Evolutionary conservation across 148 eudicot genomes (phyloP).

Genomic region (Vaccinium corymbosum): DNA sequence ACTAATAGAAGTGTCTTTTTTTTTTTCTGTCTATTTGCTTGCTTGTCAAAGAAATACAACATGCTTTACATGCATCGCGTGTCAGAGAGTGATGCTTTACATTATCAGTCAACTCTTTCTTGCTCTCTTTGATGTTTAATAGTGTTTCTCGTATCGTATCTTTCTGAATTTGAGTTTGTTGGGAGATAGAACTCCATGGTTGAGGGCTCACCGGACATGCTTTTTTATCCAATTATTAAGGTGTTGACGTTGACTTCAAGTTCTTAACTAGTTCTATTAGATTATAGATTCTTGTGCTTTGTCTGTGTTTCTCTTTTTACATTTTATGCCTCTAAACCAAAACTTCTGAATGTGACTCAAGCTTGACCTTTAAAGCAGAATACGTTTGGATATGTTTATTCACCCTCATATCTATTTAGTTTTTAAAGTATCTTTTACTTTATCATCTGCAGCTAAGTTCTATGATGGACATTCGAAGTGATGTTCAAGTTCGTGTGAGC

Average conservation of each 20-base stretch:
- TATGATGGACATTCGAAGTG: conserved; percentile 91
- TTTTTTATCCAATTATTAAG: not conserved
- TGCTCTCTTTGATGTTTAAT: not conserved
- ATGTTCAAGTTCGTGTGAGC: conserved; percentile 93
- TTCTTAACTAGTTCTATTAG: not conserved
- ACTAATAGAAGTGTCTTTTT: not conserved
- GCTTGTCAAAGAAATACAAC: not conserved
- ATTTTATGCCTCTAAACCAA: not conserved
- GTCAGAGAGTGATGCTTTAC: not conserved
- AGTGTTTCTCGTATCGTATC: not conserved
- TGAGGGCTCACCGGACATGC: not conserved
- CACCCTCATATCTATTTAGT: not conserved
- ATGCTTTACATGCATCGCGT: not conserved
- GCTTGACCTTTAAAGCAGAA: not conserved
- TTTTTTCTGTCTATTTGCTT: not conserved
- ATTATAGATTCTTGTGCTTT: not conserved
- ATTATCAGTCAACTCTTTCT: not conserved
- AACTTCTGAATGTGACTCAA: not conserved
- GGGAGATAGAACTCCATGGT: not conserved
- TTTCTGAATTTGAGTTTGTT: not conserved
- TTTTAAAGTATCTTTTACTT: not conserved
- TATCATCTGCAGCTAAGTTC: conserved; percentile 66
- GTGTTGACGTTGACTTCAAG: not conserved
- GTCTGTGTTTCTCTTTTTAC: conserved; percentile 1
- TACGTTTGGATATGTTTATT: not conserved